phyloP scores from a whole-genome alignment of 306 rosid genomes.

The Leucaena leucocephala region DNA sequence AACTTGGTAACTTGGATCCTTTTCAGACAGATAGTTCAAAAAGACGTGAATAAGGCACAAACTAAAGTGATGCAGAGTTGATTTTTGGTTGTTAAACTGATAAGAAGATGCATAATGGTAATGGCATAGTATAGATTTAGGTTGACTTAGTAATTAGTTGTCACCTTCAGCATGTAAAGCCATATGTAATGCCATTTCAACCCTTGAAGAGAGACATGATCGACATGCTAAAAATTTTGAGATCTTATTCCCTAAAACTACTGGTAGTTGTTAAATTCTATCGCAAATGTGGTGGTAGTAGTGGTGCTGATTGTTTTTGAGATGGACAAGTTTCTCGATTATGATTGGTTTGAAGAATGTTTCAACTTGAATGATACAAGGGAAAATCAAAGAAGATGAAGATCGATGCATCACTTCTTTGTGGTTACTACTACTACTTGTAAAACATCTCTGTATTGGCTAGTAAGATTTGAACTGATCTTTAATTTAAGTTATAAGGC shows the following conservation, averaged over 20 bases:
- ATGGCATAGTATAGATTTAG: not conserved
- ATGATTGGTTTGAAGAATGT: slow-evolving; percentile 7
- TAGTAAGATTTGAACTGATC: slow-evolving; percentile 25
- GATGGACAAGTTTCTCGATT: slow-evolving; percentile 25
- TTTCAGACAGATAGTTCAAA: not conserved
- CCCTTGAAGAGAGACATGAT: not conserved
- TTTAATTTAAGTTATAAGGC: slow-evolving; percentile 27
- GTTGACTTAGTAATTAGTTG: not conserved
- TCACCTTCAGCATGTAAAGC: not conserved
- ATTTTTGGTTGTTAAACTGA: not conserved
- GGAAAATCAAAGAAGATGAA: slow-evolving; percentile 14
- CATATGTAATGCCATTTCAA: not conserved
- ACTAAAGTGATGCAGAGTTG: not conserved
- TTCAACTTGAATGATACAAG: slow-evolving; percentile 4
- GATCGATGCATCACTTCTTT: slow-evolving; percentile 16
- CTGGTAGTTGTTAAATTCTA: not conserved
- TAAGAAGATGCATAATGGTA: not conserved
- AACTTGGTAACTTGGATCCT: not conserved
- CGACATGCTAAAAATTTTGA: not conserved
- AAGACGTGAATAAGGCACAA: not conserved
- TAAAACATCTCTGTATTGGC: not conserved
- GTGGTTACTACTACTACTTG: slow-evolving; percentile 25
- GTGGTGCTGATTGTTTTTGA: not conserved
- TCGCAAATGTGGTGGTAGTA: not conserved
- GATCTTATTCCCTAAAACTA: not conserved